Base-by-base conservation (phyloP, 2,329 filamentous ascomycete genomes). In the Cladophialophora yegresii region DNA sequence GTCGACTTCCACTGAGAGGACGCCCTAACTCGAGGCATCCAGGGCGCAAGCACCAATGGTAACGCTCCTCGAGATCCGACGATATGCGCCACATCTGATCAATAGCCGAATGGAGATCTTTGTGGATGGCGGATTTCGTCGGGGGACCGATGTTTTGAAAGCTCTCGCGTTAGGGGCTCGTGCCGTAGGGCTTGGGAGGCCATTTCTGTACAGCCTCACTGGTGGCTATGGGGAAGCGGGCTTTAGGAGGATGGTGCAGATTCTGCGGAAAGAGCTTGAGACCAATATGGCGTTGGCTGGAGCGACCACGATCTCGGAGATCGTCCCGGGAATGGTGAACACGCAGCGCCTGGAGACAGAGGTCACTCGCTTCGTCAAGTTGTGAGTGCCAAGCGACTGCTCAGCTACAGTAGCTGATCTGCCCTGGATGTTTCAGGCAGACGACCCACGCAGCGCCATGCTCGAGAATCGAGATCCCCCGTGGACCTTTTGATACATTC, bases 61-160 rank as follows among this genome's bases (percentile, higher is more conserved):
- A 22, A 81, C 81, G 0, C 75, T 85, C 0, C 72, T 85, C 1
- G 83, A 85, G 69, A 77, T 85, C 12, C 79, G 84, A 10, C 78
- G 72, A 60, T 74, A 75, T 33, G 83, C 80, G 58, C 82, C 82
- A 0, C 78, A 82, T 62, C 76, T 83, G 0, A 82, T 85, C 60
- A 75, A 79, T n/a, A 74, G 75, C 45, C 49, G 40, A 54, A 77
- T 85, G 68, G 81, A 85, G 63, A 74, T 85, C 2, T 83, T 81
- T 54, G 76, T 85, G 22, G 83, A 85, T 59, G 81, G 83, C 28
- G 83, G 82, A 0, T 80, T 85, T 58, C 78, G 80, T 33, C 78
- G 83, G 1, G 83, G 83, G 0, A 81, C 81, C 0, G 83, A 85
- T 65, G 80, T 85, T 2, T 76, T 85, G 23, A 85, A 85, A 67